These are phyloP conservation scores for Brassica rapa DNA, from an alignment of 345 rosid genomes.

Conservation along the genomic window DNA sequence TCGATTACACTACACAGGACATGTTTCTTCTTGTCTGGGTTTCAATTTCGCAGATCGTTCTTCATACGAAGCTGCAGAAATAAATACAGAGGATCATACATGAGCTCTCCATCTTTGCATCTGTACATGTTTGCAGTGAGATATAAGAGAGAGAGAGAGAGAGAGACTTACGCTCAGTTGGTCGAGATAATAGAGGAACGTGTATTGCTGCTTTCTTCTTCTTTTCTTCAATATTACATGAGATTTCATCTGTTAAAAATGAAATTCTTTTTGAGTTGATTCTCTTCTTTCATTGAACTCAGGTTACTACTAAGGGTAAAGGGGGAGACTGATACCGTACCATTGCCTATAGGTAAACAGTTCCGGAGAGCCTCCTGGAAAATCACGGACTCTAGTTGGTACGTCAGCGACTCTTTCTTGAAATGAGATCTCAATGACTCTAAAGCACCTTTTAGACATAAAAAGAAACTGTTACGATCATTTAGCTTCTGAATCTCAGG, in stretches of 20 bases:
- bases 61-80: conserved; percentile 70
- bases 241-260: conserved; percentile 47
- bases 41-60: conserved; percentile 65
- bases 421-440: conserved; percentile 61
- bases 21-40: conserved; percentile 31
- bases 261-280: background rate
- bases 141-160: background rate
- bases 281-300: conserved; percentile 23
- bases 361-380: conserved; percentile 67
- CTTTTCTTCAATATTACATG: conserved; percentile 23
- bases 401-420: conserved; percentile 55
- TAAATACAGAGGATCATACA: conserved; percentile 1
- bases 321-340: conserved; percentile 38
- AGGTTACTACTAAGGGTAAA: conserved; percentile 7
- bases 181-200: conserved; percentile 67
- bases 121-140: conserved; percentile 9
- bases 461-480: conserved; percentile 16
- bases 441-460: conserved; percentile 52
- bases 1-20: conserved; percentile 8
- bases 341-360: conserved; percentile 49
- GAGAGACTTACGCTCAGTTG: conserved; percentile 74
- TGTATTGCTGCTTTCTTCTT: conserved; percentile 58
- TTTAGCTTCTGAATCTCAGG: conserved; percentile 1
- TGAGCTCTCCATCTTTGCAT: background rate
- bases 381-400: conserved; percentile 73